A percentile compares a stretch with the other conserved stretches of the same genome.
These are phyloP conservation scores for Pochonia chlamydosporia DNA, from an alignment of 2,329 filamentous ascomycete species.

Conservation along the genomic window DNA sequence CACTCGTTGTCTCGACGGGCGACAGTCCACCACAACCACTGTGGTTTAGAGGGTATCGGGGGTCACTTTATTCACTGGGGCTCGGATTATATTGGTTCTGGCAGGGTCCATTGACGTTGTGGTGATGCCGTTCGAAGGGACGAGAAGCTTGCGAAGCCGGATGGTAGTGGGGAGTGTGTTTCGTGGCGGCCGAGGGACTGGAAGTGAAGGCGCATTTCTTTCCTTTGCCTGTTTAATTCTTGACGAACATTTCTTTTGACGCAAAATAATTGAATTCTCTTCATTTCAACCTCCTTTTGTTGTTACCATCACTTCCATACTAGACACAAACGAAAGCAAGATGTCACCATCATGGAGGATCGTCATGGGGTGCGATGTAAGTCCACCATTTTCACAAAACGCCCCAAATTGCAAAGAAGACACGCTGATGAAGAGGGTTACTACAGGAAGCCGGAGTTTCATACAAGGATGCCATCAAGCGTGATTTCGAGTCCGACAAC, in stretches of 20 bases:
- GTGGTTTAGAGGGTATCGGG: neutral
- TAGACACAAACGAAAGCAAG: slow-evolving; percentile 7
- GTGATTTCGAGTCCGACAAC: slow-evolving; percentile 60
- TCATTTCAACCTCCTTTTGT: neutral
- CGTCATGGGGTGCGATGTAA: slow-evolving; percentile 48
- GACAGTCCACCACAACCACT: neutral
- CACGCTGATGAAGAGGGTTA: neutral
- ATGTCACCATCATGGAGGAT: slow-evolving; percentile 48
- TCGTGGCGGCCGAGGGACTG: neutral
- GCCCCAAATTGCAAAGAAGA: neutral
- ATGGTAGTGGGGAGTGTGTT: neutral
- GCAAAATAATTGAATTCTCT: neutral
- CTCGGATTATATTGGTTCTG: neutral
- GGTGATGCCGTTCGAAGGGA: neutral
- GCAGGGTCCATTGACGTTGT: neutral
- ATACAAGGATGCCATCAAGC: slow-evolving; percentile 76
- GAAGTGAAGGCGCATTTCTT: neutral
- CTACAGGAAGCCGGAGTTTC: slow-evolving; percentile 61
- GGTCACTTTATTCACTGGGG: neutral
- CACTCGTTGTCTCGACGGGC: neutral
- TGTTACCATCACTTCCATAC: too few species aligned
- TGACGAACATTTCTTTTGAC: too few species aligned
- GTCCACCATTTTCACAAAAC: slow-evolving; percentile 13
- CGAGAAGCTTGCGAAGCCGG: slow-evolving; percentile 2
- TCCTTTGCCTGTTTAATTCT: too few species aligned